A percentile compares a stretch with the other conserved stretches of the same genome.
Conservation (phyloP, 2,329 filamentous ascomycete species). For the Aspergillus sp. region DNA sequence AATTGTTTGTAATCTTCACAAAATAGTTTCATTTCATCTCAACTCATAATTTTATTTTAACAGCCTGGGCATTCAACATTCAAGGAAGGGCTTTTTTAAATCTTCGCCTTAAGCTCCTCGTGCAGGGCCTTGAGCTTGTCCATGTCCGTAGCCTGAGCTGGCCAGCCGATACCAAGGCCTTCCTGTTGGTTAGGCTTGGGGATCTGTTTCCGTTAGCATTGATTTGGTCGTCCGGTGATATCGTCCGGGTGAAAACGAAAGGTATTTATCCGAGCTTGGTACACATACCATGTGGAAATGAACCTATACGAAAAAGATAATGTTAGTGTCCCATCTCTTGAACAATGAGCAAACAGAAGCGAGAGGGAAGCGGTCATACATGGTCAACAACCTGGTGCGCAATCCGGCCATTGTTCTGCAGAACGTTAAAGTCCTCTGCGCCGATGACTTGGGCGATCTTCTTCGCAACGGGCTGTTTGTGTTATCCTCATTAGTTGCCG, state of each 20-base stretch:
- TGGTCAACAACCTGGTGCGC: slow-evolving; percentile 92
- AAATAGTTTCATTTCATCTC: neutral
- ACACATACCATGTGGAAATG: slow-evolving; percentile 80
- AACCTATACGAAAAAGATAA: slow-evolving; percentile 45
- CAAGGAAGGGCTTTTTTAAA: slow-evolving; percentile 44
- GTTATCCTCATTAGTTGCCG: neutral
- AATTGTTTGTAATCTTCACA: no score
- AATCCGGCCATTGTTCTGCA: slow-evolving; percentile 90
- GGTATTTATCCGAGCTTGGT: neutral
- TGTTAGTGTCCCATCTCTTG: no score
- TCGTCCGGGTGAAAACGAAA: no score
- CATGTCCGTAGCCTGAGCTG: slow-evolving; percentile 66
- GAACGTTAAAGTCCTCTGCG: slow-evolving; percentile 75
- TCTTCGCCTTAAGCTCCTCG: slow-evolving; percentile 83
- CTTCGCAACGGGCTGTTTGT: slow-evolving; percentile 64
- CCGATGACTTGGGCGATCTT: slow-evolving; percentile 72
- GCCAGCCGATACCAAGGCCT: slow-evolving; percentile 75
- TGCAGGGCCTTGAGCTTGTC: slow-evolving; percentile 68
- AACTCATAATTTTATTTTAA: neutral
- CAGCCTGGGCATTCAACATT: neutral
- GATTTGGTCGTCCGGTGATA: no score
- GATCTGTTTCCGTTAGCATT: slow-evolving; percentile 49
- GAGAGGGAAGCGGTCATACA: slow-evolving; percentile 46
- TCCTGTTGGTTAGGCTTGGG: slow-evolving; percentile 82
- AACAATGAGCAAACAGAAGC: neutral